Base-by-base conservation (phyloP, 2,329 filamentous ascomycete species). In the Penicillium sp. region DNA sequence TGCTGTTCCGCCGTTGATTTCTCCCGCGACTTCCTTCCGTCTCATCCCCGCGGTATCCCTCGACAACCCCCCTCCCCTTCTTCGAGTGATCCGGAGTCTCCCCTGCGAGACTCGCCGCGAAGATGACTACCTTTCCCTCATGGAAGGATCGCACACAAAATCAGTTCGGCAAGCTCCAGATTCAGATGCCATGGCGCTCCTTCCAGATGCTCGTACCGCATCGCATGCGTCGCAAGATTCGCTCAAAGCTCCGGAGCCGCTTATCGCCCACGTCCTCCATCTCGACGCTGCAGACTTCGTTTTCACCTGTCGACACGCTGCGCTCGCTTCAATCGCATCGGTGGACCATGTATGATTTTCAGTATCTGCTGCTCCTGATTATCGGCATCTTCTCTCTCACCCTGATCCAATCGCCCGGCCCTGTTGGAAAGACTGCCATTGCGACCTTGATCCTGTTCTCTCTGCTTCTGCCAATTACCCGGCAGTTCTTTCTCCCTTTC, bases 401-500 rank as follows among this genome's bases (percentile, higher is more conserved):
- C 54, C 80, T 95, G 47, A 86, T 90, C 45, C 84, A 89, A 48
- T 76, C 72, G 9, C 80, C 87, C 0, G 87, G 87, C 1, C 84
- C 87, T 0, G 64, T 90, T 38, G 68, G 83, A 48, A 95, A 95
- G 74, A 81, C 82, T 1, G 74, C 80, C 32, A 77, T 83, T 28
- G 75, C 86, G 10, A 73, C 81, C 1, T 71, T 78, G 36, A 73
- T 89, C 44, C 70, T 83, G 42, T 70, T 79, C 50, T 78, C 88
- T 20, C 71, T 94, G 26, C 71, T 90, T 30, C 76, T 95, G 64
- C 90, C 90, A 5, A 75, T 86, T 34, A 93, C 89, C 3, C 77
- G 86, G 48, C 90, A 96, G 63, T 94, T 95, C 64, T 87, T 95
- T 61, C 72, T 95, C 28, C 89, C 90, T 7, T 88, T 88, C 36